A percentile compares a stretch with the other conserved stretches of the same genome.
phyloP scores from a whole-genome alignment of 2,329 filamentous ascomycete species.

The Aspergillus melleus region DNA sequence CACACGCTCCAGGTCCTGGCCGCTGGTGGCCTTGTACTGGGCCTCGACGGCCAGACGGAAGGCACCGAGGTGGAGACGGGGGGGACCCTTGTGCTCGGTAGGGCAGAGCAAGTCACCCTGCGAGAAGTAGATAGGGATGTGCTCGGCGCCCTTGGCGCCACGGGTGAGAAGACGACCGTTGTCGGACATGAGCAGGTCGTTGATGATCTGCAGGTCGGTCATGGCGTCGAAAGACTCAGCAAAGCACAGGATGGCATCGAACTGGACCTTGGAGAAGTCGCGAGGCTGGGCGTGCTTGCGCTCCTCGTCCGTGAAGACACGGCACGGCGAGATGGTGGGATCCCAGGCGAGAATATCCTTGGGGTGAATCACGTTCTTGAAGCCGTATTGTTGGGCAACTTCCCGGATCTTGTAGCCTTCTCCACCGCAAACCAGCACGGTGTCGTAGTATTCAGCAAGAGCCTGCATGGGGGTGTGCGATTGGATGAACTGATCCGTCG shows the following conservation, averaged over 20 bases:
- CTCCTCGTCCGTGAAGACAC: conserved; percentile 67
- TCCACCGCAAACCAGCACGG: conserved; percentile 72
- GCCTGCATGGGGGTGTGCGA: conserved; percentile 77
- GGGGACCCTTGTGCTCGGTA: conserved; percentile 60
- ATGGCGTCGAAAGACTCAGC: conserved; percentile 73
- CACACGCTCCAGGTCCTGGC: conserved; percentile 70
- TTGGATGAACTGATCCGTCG: conserved; percentile 74
- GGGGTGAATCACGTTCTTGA: conserved; percentile 70
- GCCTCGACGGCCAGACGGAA: conserved; percentile 74
- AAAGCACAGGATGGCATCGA: conserved; percentile 74
- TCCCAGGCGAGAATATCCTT: conserved; percentile 74
- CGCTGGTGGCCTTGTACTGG: conserved; percentile 63
- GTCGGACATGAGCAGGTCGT: conserved; percentile 69
- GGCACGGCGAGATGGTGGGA: conserved; percentile 67
- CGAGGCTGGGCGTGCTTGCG: conserved; percentile 65
- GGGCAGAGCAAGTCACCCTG: conserved; percentile 66
- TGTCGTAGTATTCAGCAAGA: conserved; percentile 73
- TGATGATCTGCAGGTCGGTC: conserved; percentile 74
- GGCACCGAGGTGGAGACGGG: conserved; percentile 70
- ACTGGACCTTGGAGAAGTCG: conserved; percentile 71
- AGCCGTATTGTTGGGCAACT: conserved; percentile 71
- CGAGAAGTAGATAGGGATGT: conserved; percentile 74
- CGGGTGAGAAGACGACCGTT: conserved; percentile 66
- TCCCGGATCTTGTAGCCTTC: conserved; percentile 74
- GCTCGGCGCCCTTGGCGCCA: conserved; percentile 63